Conservation (phyloP, 2,329 filamentous ascomycete genomes). For the Aureobasidium pullulans region DNA sequence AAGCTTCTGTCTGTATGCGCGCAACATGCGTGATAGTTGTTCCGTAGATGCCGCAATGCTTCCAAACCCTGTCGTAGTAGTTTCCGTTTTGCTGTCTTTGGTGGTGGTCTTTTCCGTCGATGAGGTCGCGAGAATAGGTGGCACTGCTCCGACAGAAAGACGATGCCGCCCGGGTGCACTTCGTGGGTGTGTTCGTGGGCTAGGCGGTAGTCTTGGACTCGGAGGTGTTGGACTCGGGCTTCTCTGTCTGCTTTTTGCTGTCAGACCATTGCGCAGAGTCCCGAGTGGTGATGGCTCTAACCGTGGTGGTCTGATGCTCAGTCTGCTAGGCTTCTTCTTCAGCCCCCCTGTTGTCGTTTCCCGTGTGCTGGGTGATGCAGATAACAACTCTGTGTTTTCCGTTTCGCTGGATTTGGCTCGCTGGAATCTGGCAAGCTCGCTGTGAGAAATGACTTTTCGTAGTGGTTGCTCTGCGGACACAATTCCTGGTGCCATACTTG, state of each 20-base stretch:
- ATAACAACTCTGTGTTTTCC: conserved; percentile 36
- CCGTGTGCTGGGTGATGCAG: conserved; percentile 36
- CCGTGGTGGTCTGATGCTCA: conserved; percentile 5
- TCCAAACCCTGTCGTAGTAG: conserved; percentile 38
- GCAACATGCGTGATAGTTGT: conserved; percentile 49
- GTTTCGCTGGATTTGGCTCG: conserved; percentile 37
- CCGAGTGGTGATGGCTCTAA: conserved; percentile 27
- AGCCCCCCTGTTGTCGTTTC: conserved; percentile 27
- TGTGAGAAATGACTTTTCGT: conserved; percentile 76
- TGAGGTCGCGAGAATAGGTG: conserved; percentile 18
- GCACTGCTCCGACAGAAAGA: neutral
- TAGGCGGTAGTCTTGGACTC: conserved; percentile 30
- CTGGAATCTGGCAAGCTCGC: conserved; percentile 75
- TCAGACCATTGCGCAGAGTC: conserved; percentile 34
- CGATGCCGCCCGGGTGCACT: conserved; percentile 4
- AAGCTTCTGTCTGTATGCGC: conserved; percentile 53
- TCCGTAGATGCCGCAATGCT: conserved; percentile 48
- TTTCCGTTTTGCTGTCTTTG: conserved; percentile 37
- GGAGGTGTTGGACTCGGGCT: conserved; percentile 23
- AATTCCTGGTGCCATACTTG: conserved; percentile 22
- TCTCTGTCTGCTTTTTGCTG: conserved; percentile 19
- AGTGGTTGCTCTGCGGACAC: conserved; percentile 61
- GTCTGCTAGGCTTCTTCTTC: conserved; percentile 37
- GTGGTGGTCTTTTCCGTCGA: neutral
- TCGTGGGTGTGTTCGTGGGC: neutral